phyloP scores from a whole-genome alignment of 2,329 filamentous ascomycete genomes.

The Nemania diffusa region DNA sequence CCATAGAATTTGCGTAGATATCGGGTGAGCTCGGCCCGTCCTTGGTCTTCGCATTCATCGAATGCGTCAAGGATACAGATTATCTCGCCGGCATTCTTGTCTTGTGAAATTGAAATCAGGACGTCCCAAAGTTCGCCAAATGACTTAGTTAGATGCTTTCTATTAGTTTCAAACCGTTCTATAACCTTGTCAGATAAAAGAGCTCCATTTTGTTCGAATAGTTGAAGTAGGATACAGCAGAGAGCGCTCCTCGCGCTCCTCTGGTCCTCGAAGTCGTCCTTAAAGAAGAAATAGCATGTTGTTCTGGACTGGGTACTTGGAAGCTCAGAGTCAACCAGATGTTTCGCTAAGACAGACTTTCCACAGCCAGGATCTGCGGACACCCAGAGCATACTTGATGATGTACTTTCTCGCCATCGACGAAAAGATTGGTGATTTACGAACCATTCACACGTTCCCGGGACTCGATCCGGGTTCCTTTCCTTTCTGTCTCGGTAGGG shows the following conservation, averaged over 20 bases:
- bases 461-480: slow-evolving; percentile 7
- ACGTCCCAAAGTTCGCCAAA: slow-evolving; percentile 42
- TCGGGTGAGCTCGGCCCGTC: background rate
- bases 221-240: slow-evolving; percentile 48
- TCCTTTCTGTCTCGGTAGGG: slow-evolving; percentile 18
- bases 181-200: slow-evolving; percentile 41
- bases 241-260: slow-evolving; percentile 4
- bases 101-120: background rate
- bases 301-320: slow-evolving; percentile 28
- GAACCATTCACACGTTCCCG: slow-evolving; percentile 20
- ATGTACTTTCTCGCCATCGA: background rate
- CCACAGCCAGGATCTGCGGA: slow-evolving; percentile 54
- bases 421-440: background rate
- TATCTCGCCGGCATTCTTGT: slow-evolving; percentile 20
- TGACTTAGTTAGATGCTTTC: slow-evolving; percentile 31
- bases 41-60: slow-evolving; percentile 21
- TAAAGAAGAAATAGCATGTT: slow-evolving; percentile 58
- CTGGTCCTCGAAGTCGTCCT: slow-evolving; percentile 54
- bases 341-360: slow-evolving; percentile 56
- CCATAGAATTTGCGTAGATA: background rate
- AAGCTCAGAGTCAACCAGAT: slow-evolving; percentile 50
- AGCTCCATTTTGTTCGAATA: slow-evolving; percentile 46
- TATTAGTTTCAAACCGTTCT: slow-evolving; percentile 36
- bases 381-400: slow-evolving; percentile 34
- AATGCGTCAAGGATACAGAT: slow-evolving; percentile 25